phyloP scores from a whole-genome alignment of 805 yeast genomes.

The Wickerhamomyces sydowiorum region DNA sequence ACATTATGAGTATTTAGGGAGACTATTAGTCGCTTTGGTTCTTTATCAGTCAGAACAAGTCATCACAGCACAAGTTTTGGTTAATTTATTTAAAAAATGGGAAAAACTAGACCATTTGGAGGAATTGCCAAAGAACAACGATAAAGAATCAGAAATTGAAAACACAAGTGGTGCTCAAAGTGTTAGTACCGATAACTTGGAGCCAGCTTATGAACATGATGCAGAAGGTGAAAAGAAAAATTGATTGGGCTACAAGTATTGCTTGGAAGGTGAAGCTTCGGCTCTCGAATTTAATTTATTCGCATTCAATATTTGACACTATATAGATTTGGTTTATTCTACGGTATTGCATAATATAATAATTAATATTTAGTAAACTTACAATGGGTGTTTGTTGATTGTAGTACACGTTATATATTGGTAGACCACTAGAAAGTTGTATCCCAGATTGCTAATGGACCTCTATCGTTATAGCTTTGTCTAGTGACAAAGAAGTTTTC shows the following conservation, averaged over 20 bases:
- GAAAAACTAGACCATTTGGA: slow-evolving; percentile 22
- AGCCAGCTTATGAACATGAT: neutral
- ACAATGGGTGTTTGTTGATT: no score
- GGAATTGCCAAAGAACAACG: neutral
- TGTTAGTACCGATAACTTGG: neutral
- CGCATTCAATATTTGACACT: no score
- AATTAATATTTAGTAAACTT: no score
- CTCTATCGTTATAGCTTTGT: slow-evolving; percentile 68
- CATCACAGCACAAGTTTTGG: slow-evolving; percentile 68
- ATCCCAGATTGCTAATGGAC: slow-evolving; percentile 84
- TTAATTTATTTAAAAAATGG: slow-evolving; percentile 67
- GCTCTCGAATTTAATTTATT: no score
- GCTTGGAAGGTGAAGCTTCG: no score
- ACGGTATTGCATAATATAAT: no score
- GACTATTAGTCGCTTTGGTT: slow-evolving; percentile 74
- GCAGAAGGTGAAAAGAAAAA: neutral
- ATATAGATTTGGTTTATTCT: no score
- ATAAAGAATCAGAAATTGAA: neutral
- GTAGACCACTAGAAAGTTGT: slow-evolving; percentile 29
- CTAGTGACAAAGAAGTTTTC: slow-evolving; percentile 60
- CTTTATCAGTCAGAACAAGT: slow-evolving; percentile 87
- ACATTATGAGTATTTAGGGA: slow-evolving; percentile 55
- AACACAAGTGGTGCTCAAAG: neutral
- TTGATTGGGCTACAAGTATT: no score
- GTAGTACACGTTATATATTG: no score